Percentiles rank a stretch among this genome's conserved stretches.
These are phyloP conservation scores for Piromyces finnis DNA, from an alignment of 192 early-diverging fungal genomes.

Conservation along the genomic window DNA sequence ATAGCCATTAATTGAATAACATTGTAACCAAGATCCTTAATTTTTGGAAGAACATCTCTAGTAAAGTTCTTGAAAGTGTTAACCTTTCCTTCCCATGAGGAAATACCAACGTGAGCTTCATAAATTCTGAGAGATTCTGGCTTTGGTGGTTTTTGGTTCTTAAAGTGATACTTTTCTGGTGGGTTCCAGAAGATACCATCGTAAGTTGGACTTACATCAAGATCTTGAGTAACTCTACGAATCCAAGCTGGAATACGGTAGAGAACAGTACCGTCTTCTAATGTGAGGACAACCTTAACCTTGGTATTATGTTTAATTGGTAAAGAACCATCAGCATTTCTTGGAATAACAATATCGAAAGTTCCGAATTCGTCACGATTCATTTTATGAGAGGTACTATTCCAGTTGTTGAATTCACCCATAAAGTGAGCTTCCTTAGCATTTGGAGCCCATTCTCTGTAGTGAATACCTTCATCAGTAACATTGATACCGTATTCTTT, in stretches of 20 bases:
- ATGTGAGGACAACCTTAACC: slow-evolving; percentile 44
- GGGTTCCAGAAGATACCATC: slow-evolving; percentile 94
- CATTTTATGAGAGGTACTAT: slow-evolving; percentile 55
- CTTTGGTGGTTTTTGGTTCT: slow-evolving; percentile 46
- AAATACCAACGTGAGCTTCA: slow-evolving; percentile 82
- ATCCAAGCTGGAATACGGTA: slow-evolving; percentile 85
- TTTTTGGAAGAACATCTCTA: slow-evolving; percentile 62
- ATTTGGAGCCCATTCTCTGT: slow-evolving; percentile 93
- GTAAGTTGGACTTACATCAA: slow-evolving; percentile 60
- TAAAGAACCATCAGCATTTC: slow-evolving; percentile 31
- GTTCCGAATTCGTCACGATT: slow-evolving; percentile 63
- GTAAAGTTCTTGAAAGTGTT: slow-evolving; percentile 87
- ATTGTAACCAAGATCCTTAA: slow-evolving; percentile 68
- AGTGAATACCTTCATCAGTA: slow-evolving; percentile 37
- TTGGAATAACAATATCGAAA: slow-evolving; percentile 53
- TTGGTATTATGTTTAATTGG: slow-evolving; percentile 74
- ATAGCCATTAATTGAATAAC: slow-evolving; percentile 77
- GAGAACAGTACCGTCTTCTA: slow-evolving; percentile 13
- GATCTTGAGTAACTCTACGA: slow-evolving; percentile 66
- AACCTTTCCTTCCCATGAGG: slow-evolving; percentile 61
- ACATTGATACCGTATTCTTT: slow-evolving; percentile 68
- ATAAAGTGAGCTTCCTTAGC: slow-evolving; percentile 57
- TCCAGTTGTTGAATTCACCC: slow-evolving; percentile 91
- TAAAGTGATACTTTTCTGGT: slow-evolving; percentile 50
- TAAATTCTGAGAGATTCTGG: slow-evolving; percentile 56